Evolutionary conservation across 148 eudicot genomes (phyloP), one percentile per base, ranked within the genome.

Genomic region (Tetragonia tetragonoides): DNA sequence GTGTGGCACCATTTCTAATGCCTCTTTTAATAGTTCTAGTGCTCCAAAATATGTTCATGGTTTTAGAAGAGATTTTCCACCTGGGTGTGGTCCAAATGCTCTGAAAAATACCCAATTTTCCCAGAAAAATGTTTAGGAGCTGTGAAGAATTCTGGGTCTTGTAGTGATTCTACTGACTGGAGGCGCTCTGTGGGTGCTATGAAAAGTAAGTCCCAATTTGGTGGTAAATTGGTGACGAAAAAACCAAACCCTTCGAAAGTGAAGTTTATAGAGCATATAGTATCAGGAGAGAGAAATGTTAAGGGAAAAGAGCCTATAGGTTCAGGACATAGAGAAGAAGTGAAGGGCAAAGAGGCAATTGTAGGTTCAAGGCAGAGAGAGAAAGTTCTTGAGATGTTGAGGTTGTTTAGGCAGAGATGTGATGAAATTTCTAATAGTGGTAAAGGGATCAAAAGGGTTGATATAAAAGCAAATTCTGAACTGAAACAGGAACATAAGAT

Each of bases 351-450:
- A 41, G 61, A 54, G 56, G 59, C 16, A 11, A 40, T n/a, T 21
- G 46, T 17, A 51, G 34, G 34, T 28, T 12, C 28, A n/a, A 47
- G 38, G 24, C 59, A 65, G 37, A 72, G 83, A n/a, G 62, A 53
- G 15, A 77, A 54, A 47, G 83, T 81, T 47, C 11, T 63, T 62
- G 72, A 24, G 66, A 39, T 76, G 71, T 20, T 81, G 75, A 23
- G 14, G 8, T 51, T 81, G 77, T 81, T 77, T 67, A 66, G 81
- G 61, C 23, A 66, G 40, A 72, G 78, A 54, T 73, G 77, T 60
- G 68, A 47, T 3, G 62, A 77, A 5, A 57, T 72, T 2, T 38
- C 68, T 3, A 53, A 14, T 3, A 81, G 64, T 76, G 72, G 44
- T 16, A 68, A 70, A 14, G 69, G 63, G 2, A 38, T 81, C 40